Evolutionary conservation across 768 basidiomycete genomes (phyloP).

Genomic region (Rhizopogon rudus): DNA sequence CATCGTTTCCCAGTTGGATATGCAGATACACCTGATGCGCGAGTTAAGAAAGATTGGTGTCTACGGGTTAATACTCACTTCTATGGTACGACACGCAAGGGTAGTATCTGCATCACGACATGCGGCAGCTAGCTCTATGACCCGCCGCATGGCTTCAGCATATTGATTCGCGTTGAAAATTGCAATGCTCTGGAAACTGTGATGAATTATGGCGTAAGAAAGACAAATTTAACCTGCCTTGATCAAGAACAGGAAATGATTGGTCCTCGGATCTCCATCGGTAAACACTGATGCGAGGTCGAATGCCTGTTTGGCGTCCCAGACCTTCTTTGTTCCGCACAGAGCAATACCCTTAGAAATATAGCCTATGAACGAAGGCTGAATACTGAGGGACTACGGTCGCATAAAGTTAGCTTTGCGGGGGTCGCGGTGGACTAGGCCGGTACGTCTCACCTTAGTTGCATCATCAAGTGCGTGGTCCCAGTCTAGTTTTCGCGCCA

Average conservation of each 20-base stretch:
- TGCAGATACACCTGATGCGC: background rate
- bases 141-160: background rate
- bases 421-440: no score
- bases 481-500: background rate
- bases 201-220: background rate
- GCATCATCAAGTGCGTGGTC: background rate
- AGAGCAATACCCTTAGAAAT: background rate
- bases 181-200: background rate
- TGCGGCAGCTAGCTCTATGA: background rate
- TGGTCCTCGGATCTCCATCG: background rate
- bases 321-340: background rate
- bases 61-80: background rate
- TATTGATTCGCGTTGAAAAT: background rate
- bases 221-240: background rate
- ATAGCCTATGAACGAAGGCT: background rate
- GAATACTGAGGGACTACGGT: background rate
- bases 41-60: background rate
- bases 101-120: background rate
- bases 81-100: background rate
- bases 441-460: background rate
- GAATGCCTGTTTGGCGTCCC: background rate
- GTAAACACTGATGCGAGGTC: background rate
- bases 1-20: background rate
- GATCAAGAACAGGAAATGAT: background rate
- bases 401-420: background rate